Evolutionary conservation across 2,329 filamentous ascomycete genomes (phyloP).

Genomic region (Fusarium gaditjirri): DNA sequence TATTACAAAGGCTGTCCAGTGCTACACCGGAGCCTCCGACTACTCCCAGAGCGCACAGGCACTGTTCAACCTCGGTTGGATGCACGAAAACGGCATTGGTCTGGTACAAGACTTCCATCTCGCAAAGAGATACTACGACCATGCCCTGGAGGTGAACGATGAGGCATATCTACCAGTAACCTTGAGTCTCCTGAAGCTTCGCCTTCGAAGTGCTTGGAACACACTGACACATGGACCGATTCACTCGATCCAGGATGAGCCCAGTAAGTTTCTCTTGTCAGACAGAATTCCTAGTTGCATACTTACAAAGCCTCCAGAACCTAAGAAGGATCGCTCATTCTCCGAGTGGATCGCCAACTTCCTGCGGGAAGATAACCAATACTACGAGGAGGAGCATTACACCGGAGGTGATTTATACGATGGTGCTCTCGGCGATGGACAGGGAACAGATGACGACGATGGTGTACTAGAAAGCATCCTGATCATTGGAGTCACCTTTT

Average conservation of each 20-base stretch:
- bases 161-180: constrained; percentile 96
- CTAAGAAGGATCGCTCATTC: constrained; percentile 79
- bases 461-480: constrained; percentile 85
- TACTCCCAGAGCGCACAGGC: constrained; percentile 93
- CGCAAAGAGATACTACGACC: constrained; percentile 95
- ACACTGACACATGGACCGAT: constrained; percentile 89
- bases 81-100: constrained; percentile 97
- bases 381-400: constrained; percentile 70
- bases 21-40: constrained; percentile 92
- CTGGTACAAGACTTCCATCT: constrained; percentile 96
- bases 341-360: constrained; percentile 90
- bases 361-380: constrained; percentile 73
- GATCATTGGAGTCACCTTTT: constrained; percentile 80
- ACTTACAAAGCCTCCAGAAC: constrained; percentile 60
- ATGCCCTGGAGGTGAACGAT: constrained; percentile 88
- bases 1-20: constrained; percentile 87
- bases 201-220: constrained; percentile 92
- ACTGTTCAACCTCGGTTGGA: constrained; percentile 97
- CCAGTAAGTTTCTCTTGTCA: constrained; percentile 66
- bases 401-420: constrained; percentile 65
- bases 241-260: constrained; percentile 91
- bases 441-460: constrained; percentile 74
- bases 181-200: constrained; percentile 85
- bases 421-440: constrained; percentile 66
- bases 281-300: neutral